Percentiles rank a stretch among this genome's conserved stretches.
phyloP scores from a whole-genome alignment of 441 rosid species.

The Pelargonium australe region DNA sequence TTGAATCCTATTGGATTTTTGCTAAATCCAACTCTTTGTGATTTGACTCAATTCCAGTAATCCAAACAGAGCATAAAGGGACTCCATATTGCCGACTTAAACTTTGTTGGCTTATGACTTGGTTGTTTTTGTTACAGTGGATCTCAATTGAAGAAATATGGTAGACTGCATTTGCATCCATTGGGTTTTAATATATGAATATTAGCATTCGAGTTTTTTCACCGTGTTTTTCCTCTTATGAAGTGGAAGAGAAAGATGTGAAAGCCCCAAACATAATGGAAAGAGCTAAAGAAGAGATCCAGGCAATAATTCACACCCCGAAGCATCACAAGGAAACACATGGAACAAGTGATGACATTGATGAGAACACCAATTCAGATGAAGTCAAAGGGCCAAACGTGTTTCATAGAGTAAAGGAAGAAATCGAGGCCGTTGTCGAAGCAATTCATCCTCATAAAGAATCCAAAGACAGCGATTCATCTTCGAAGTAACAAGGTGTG shows the following conservation, averaged over 20 bases:
- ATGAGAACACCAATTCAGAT: constrained; percentile 36
- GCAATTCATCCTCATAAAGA: constrained; percentile 41
- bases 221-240: background rate
- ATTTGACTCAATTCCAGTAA: too few relatives aligned
- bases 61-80: too few relatives aligned
- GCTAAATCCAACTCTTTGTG: too few relatives aligned
- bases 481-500: background rate
- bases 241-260: constrained; percentile 24
- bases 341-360: constrained; percentile 50
- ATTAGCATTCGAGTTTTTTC: background rate
- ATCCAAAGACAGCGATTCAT: constrained; percentile 6
- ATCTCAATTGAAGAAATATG: background rate
- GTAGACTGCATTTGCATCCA: background rate
- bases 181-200: background rate
- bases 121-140: background rate
- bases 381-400: constrained; percentile 49
- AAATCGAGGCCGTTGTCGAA: constrained; percentile 44
- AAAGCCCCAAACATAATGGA: constrained; percentile 32
- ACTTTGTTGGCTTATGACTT: too few relatives aligned
- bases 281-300: constrained; percentile 35
- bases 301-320: constrained; percentile 26
- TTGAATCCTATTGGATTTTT: too few relatives aligned
- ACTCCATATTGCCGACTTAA: too few relatives aligned
- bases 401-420: constrained; percentile 48
- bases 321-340: constrained; percentile 42